phyloP scores from a whole-genome alignment of 352 stramenopile species.

The Phytophthora vignae region DNA sequence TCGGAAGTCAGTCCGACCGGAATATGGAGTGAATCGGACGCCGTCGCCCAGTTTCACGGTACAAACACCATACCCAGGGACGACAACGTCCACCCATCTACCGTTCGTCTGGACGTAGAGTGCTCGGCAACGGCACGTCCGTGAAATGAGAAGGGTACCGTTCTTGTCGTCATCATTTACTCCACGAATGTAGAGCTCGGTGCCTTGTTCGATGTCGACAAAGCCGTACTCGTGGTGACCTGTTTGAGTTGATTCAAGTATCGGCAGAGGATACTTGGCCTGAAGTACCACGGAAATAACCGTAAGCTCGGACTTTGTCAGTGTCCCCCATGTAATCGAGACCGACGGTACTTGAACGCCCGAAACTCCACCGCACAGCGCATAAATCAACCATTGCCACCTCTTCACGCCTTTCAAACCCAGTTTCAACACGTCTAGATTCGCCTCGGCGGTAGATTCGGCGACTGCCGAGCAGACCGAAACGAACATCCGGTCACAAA shows the following conservation, averaged over 20 bases:
- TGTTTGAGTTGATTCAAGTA: neutral
- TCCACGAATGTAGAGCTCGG: neutral
- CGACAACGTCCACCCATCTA: neutral
- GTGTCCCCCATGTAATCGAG: neutral
- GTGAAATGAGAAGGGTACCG: neutral
- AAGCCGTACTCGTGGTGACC: neutral
- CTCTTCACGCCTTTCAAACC: neutral
- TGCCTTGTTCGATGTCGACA: neutral
- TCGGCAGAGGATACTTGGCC: neutral
- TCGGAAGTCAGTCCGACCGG: neutral
- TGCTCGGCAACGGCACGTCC: constrained; percentile 1
- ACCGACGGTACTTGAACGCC: neutral
- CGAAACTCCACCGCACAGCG: neutral
- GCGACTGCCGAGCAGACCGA: neutral
- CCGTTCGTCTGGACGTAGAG: neutral
- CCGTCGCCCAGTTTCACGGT: neutral
- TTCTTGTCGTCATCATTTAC: neutral
- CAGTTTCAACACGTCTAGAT: neutral
- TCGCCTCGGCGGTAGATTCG: neutral
- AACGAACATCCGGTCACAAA: neutral
- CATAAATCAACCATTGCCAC: neutral
- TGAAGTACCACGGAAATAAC: neutral
- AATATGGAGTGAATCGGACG: neutral
- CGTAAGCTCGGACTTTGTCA: neutral
- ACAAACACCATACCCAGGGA: constrained; percentile 10